Evolutionary conservation across 75 land plant species (phyloP).

Genomic region (Pinus tabuliformis): DNA sequence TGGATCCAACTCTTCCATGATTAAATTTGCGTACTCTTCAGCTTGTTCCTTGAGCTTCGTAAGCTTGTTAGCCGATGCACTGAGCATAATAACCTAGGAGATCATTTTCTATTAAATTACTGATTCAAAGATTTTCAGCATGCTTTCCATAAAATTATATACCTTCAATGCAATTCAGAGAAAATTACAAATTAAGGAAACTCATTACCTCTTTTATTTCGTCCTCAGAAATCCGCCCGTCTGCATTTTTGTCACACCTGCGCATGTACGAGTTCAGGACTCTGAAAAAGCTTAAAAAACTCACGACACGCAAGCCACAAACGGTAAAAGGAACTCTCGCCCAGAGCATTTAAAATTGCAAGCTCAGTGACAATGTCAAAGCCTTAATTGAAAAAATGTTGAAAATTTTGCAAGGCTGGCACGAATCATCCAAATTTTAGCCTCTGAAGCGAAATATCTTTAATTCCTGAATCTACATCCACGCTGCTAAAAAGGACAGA

Average conservation of each 20-base stretch:
- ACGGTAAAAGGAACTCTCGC: neutral
- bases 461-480: too few species aligned
- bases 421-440: too few species aligned
- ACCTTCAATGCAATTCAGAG: neutral
- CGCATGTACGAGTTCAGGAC: neutral
- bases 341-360: neutral
- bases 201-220: conserved; percentile 25
- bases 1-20: conserved; percentile 36
- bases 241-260: conserved; percentile 34
- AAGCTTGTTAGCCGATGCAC: conserved; percentile 35
- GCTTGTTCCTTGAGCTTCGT: conserved; percentile 25
- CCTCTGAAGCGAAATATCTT: too few species aligned
- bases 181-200: neutral
- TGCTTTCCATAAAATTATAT: neutral
- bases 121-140: neutral
- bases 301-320: neutral
- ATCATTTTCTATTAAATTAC: neutral
- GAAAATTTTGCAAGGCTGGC: too few species aligned
- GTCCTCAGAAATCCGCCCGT: conserved; percentile 26
- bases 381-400: too few species aligned
- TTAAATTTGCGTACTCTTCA: conserved; percentile 27
- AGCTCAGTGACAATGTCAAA: too few species aligned
- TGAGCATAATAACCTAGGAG: conserved; percentile 20
- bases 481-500: too few species aligned
- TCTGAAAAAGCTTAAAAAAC: neutral